Evolutionary conservation across 2,329 filamentous ascomycete genomes (phyloP), one percentile per base, ranked within the genome.

Genomic region (Colletotrichum acutatum): DNA sequence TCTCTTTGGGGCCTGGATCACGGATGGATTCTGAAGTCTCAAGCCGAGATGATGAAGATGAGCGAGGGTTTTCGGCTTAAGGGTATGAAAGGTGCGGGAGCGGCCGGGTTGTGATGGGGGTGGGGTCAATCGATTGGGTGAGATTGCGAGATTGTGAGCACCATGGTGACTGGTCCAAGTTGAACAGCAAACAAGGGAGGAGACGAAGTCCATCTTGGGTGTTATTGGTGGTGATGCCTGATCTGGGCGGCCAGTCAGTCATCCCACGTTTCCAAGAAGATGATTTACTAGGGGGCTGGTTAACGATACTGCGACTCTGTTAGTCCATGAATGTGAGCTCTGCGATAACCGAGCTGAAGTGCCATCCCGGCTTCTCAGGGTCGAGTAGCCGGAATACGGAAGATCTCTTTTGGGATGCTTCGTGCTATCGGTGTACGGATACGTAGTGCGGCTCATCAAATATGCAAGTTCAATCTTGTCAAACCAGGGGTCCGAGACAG

Each of bases 311-410:
- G 16, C 7, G 37, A 42, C 7, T 42, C 11, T 16, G 22, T 8
- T 30, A 2, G 34, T 12, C 28, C 16, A 12, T 30, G 16, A 12
- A 5, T 58, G 3, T 37, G 30, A 37, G 54, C 30, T 19, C 5
- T 66, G 7, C 11, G 54, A 32, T 30, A 66, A 42, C 58, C 58
- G 64, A 64, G 64, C 65, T 46, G 58, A 58, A 34, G 49, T 63
- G 58, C 28, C 37, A 59, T 16, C 14, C 57, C 42, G 64, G 58
- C 28, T 68, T 58, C 28, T 68, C 57, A 52, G 69, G 37, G 49
- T 24, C 58, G 58, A 72, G 69, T 63, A 68, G 69, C 69, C 69
- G 69, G 69, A 53, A 59, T 63, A 58, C 69, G 69, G 64, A 53
- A 59, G n/a, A 28, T 42, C 11, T 5, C 37, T 26, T 37, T 8